These are phyloP conservation scores for Vigna mungo DNA, from an alignment of 306 rosid species.

Conservation along the genomic window DNA sequence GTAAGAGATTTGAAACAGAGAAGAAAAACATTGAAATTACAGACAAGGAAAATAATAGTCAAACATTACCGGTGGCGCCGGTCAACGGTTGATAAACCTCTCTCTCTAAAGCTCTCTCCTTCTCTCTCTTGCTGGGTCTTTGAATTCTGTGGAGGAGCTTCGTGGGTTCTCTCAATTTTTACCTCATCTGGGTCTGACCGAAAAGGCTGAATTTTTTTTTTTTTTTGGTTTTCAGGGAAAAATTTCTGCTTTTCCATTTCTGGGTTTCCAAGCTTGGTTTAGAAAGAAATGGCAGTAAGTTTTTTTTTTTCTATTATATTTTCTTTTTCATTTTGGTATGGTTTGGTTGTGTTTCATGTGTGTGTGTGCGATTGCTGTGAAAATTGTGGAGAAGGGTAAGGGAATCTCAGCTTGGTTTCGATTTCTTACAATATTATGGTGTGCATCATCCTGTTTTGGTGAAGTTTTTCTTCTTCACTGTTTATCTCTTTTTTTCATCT, in stretches of 20 bases:
- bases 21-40: slow-evolving; percentile 51
- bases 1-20: slow-evolving; percentile 42
- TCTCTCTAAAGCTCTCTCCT: slow-evolving; percentile 25
- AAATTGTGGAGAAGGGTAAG: slow-evolving; percentile 14
- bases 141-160: slow-evolving; percentile 49
- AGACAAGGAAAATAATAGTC: slow-evolving; percentile 56
- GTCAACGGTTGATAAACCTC: slow-evolving; percentile 81
- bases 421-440: slow-evolving; percentile 47
- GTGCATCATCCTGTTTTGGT: slow-evolving; percentile 22
- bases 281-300: slow-evolving; percentile 79
- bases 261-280: slow-evolving; percentile 52
- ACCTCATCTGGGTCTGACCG: slow-evolving; percentile 44
- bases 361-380: slow-evolving; percentile 46
- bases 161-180: slow-evolving; percentile 41
- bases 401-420: slow-evolving; percentile 24
- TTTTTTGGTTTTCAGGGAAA: slow-evolving; percentile 26
- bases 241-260: slow-evolving; percentile 41
- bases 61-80: slow-evolving; percentile 78
- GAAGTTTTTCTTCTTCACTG: neutral
- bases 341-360: slow-evolving; percentile 28
- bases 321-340: neutral
- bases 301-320: neutral
- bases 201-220: slow-evolving; percentile 35
- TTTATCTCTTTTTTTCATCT: slow-evolving; percentile 35
- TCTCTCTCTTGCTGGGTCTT: slow-evolving; percentile 47